Conservation (phyloP, 805 yeast genomes). For the Metschnikowia matae region DNA sequence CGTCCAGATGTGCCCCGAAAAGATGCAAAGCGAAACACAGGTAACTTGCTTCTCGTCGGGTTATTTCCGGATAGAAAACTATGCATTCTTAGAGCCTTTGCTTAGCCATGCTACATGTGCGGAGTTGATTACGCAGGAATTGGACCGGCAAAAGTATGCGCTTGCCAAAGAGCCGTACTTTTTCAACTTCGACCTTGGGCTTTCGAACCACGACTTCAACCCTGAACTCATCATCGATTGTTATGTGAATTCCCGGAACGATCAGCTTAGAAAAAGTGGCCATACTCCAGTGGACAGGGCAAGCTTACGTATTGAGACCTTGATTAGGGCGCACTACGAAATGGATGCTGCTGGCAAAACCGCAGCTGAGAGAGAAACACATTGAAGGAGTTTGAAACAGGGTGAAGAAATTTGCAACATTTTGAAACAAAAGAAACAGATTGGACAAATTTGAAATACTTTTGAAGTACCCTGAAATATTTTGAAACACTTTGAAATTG, state of each 20-base stretch:
- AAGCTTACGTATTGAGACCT: conserved; percentile 6
- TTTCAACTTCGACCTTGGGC: conserved; percentile 23
- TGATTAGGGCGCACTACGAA: background rate
- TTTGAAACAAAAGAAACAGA: too few species aligned
- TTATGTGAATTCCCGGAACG: conserved; percentile 1
- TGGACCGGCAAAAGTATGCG: conserved; percentile 13
- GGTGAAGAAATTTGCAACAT: too few species aligned
- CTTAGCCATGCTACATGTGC: conserved; percentile 14
- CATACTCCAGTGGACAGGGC: conserved; percentile 7
- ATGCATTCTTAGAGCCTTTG: conserved; percentile 19
- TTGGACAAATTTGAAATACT: too few species aligned
- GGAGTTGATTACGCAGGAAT: conserved; percentile 10
- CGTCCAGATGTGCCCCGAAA: conserved; percentile 18
- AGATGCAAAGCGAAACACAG: conserved; percentile 13
- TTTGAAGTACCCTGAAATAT: too few species aligned
- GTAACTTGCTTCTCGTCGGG: conserved; percentile 8
- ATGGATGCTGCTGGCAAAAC: background rate
- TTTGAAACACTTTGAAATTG: too few species aligned
- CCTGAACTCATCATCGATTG: conserved; percentile 15
- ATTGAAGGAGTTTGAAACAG: too few species aligned
- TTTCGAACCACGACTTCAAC: conserved; percentile 28
- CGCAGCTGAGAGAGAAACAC: background rate
- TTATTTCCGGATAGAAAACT: conserved; percentile 13
- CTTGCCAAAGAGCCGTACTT: conserved; percentile 13
- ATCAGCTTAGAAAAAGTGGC: conserved; percentile 1